phyloP scores from a whole-genome alignment of 306 rosid genomes.

The Adenanthera pavonina region DNA sequence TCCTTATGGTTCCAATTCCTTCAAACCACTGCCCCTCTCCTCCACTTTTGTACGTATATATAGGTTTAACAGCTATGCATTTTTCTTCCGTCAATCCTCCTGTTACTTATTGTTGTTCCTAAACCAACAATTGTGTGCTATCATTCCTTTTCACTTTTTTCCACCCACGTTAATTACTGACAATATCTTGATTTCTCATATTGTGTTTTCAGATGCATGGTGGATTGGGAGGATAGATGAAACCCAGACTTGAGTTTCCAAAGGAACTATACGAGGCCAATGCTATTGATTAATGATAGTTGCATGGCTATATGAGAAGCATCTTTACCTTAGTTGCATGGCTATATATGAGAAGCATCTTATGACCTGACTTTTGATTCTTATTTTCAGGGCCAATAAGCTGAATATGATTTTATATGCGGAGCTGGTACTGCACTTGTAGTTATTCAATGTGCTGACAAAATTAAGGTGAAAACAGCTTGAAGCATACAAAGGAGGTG shows the following conservation, averaged over 20 bases:
- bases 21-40: no score
- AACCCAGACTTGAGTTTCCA: conserved; percentile 8
- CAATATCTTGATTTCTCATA: not conserved
- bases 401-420: not conserved
- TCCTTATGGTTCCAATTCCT: no score
- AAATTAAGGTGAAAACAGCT: not conserved
- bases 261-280: not conserved
- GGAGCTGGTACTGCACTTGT: not conserved
- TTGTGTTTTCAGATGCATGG: conserved; percentile 6
- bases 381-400: not conserved
- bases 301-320: not conserved
- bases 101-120: not conserved
- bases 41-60: not conserved
- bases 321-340: not conserved
- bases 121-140: not conserved
- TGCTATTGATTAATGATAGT: not conserved
- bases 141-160: not conserved
- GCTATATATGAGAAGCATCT: not conserved
- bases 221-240: conserved; percentile 8
- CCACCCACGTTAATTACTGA: not conserved
- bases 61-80: not conserved
- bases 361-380: not conserved
- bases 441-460: not conserved
- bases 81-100: not conserved
- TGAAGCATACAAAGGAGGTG: not conserved